Percentiles rank a stretch among this genome's conserved stretches.
Conservation (phyloP, 2,329 filamentous ascomycete species). For the Fusarium sacchari region DNA sequence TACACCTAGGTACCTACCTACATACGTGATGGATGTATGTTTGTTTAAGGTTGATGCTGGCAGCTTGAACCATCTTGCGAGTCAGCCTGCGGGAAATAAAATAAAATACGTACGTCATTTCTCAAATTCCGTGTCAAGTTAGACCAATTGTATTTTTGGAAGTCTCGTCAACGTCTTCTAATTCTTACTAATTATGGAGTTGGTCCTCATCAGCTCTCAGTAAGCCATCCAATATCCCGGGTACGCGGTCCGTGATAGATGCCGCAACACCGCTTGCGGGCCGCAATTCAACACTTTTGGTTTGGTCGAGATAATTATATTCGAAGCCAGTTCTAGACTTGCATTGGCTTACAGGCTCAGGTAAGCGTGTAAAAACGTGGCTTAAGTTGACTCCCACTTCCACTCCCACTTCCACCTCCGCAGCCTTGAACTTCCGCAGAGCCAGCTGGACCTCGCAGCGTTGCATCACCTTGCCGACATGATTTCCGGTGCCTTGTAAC, state of each 20-base stretch:
- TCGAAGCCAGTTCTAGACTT: not conserved
- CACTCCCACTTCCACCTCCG: not conserved
- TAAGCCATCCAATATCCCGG: constrained; percentile 2
- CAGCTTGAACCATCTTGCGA: not conserved
- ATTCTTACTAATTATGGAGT: not conserved
- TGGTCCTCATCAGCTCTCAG: not conserved
- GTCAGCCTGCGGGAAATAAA: not conserved
- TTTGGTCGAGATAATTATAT: not conserved
- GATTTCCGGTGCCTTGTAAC: not conserved
- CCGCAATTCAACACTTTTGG: not conserved
- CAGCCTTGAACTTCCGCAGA: not conserved
- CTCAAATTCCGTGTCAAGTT: not conserved
- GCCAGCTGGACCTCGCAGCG: not conserved
- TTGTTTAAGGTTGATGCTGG: not conserved
- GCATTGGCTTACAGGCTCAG: not conserved
- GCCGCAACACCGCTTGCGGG: not conserved
- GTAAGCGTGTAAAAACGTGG: not conserved
- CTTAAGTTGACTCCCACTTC: not conserved
- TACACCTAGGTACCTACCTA: not conserved
- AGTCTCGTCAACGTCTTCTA: not conserved
- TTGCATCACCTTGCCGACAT: not conserved
- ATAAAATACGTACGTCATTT: not conserved
- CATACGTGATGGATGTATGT: not conserved
- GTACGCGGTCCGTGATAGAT: not conserved
- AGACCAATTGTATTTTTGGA: not conserved